These are phyloP conservation scores for Aspergillus leporis DNA, from an alignment of 495 filamentous ascomycete species.

Conservation along the genomic window DNA sequence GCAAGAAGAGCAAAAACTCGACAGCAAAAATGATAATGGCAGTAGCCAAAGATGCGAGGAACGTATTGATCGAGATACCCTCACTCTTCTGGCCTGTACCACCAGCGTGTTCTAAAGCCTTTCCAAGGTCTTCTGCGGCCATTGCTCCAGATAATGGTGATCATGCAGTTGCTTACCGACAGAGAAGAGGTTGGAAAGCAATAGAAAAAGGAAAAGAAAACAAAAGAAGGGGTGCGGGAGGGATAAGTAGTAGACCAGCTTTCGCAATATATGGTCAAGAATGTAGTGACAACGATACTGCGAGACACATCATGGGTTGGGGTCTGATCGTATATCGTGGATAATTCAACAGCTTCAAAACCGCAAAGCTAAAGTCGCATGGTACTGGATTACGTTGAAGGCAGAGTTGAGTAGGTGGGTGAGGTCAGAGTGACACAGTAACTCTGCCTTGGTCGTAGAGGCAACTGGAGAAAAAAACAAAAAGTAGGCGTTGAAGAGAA, in stretches of 20 bases:
- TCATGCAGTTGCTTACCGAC: slow-evolving; percentile 1
- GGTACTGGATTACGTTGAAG: no score
- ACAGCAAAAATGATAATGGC: slow-evolving; percentile 75
- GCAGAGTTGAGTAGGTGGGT: neutral
- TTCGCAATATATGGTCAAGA: neutral
- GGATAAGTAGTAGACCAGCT: no score
- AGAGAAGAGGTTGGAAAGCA: neutral
- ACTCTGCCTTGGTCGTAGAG: neutral
- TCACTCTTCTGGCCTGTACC: slow-evolving; percentile 45
- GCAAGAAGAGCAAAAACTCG: slow-evolving; percentile 72
- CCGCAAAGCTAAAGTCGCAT: neutral
- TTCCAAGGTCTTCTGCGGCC: slow-evolving; percentile 33
- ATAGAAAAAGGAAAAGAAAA: neutral
- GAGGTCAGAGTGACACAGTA: neutral
- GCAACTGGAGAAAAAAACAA: neutral
- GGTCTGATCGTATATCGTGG: neutral
- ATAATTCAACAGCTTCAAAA: neutral
- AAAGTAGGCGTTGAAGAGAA: slow-evolving; percentile 12
- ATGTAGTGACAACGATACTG: neutral
- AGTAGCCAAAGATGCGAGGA: slow-evolving; percentile 73
- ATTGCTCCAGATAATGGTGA: slow-evolving; percentile 20
- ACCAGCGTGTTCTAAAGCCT: slow-evolving; percentile 40
- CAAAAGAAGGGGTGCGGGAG: neutral
- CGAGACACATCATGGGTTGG: slow-evolving; percentile 2
- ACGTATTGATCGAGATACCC: slow-evolving; percentile 54